Evolutionary conservation across 2,329 filamentous ascomycete species (phyloP), one percentile per base, ranked within the genome.

Genomic region (Penicillium concentricum): DNA sequence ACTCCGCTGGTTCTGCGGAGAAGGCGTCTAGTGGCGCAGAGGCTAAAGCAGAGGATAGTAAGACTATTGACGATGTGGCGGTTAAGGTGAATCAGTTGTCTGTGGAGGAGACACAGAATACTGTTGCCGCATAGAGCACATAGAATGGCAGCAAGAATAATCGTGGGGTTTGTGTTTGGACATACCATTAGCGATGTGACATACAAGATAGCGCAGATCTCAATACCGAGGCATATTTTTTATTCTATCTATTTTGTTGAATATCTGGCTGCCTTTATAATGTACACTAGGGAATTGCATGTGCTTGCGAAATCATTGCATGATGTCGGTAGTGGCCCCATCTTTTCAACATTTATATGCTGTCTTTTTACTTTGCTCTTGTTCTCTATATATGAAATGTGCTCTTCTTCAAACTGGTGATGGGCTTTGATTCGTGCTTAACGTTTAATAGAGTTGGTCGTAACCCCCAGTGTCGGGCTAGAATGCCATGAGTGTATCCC

Each of bases 311-410:
- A 20, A 20, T 3, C 13, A n/a, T 22, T 16, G 12, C 42, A 13
- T 44, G 5, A 30, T 44, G n/a, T n/a, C 7, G 7, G 35, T 37
- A 37, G 15, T 46, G 24, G 26, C 20, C 18, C 34, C 8, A 35
- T 50, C 34, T 58, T 60, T 51, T 43, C 30, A 53, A 50, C 44
- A 42, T 59, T 49, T 44, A 53, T 60, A 34, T 44, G 24, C 4
- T 45, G 5, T 57, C 34, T 41, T 32, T 47, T 52, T 56, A 49
- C 48, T 54, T 42, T 45, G 38, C 51, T 58, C 38, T 52, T 12
- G 34, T 8, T 32, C 38, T 45, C 30, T 7, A 24, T 38, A 24
- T 47, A 10, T 30, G 24, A 24, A 46, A 24, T 41, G 3, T 5
- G 5, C 20, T 41, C 18, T 2, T 30, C 12, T 10, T 30, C 4